A percentile compares a stretch with the other conserved stretches of the same genome.
phyloP scores from a whole-genome alignment of 2,329 filamentous ascomycete species.

The Stagonosporopsis chrysanthemi region DNA sequence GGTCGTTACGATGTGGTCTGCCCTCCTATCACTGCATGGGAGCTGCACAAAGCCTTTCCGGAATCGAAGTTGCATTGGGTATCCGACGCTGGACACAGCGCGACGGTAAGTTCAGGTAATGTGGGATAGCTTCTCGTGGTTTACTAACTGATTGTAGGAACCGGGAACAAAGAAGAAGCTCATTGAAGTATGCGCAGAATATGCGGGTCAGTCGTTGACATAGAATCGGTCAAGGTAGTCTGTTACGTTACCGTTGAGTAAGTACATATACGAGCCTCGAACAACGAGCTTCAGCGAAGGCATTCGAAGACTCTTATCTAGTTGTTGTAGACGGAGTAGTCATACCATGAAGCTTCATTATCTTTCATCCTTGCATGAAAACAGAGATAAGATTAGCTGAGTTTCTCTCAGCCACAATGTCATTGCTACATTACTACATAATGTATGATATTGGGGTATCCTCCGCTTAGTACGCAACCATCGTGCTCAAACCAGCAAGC shows the following conservation, averaged over 20 bases:
- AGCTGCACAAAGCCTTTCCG: constrained; percentile 52
- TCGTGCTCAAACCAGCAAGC: constrained; percentile 69
- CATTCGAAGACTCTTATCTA: too few species aligned
- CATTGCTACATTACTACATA: constrained; percentile 8
- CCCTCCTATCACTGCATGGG: constrained; percentile 54
- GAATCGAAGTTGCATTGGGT: constrained; percentile 45
- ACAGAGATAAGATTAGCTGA: neutral
- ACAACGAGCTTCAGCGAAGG: too few species aligned
- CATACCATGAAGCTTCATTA: neutral
- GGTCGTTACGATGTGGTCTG: constrained; percentile 58
- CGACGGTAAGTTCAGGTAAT: constrained; percentile 22
- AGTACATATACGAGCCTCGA: too few species aligned
- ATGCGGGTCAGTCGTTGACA: constrained; percentile 19
- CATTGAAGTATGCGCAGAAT: constrained; percentile 35
- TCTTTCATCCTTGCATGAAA: neutral
- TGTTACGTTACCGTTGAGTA: neutral
- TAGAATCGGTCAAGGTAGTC: neutral
- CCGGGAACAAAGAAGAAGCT: constrained; percentile 37
- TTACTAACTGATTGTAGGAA: constrained; percentile 26
- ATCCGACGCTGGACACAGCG: constrained; percentile 46
- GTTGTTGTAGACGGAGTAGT: too few species aligned
- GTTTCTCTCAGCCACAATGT: neutral
- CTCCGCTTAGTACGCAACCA: constrained; percentile 70
- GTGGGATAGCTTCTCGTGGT: too few species aligned
- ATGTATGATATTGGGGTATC: constrained; percentile 11